A percentile compares a stretch with the other conserved stretches of the same genome.
These are phyloP conservation scores for Epichloe baconii DNA, from an alignment of 2,329 filamentous ascomycete species.

Conservation along the genomic window DNA sequence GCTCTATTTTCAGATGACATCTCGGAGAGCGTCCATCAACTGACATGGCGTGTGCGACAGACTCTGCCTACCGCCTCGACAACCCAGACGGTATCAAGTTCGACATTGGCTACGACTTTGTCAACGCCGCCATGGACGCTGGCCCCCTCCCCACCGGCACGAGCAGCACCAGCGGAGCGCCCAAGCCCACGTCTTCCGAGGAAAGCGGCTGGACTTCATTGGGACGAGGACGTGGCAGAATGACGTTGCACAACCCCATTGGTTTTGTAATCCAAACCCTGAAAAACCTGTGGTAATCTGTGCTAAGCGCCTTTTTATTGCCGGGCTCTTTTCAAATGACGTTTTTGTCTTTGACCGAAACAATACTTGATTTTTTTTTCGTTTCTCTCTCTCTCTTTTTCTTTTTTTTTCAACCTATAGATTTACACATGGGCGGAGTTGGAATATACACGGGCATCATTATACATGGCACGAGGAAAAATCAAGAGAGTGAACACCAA, in stretches of 20 bases:
- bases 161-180: not conserved
- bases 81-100: constrained; percentile 13
- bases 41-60: not conserved
- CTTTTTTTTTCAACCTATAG: no score
- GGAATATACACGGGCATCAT: not conserved
- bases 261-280: not conserved
- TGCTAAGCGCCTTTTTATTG: no score
- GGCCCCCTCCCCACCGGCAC: not conserved
- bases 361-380: not conserved
- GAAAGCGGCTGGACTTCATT: not conserved
- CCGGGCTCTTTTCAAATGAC: no score
- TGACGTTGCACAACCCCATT: constrained; percentile 2
- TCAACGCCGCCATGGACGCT: constrained; percentile 9
- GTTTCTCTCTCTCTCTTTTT: not conserved
- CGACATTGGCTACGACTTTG: constrained; percentile 12
- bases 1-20: not conserved
- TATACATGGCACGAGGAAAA: not conserved
- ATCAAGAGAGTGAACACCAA: not conserved
- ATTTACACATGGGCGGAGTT: not conserved
- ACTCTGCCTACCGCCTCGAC: constrained; percentile 5
- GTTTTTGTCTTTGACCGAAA: no score
- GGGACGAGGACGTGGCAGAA: not conserved
- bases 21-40: not conserved
- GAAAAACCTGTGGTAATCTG: not conserved
- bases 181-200: not conserved